Evolutionary conservation across 331 rosid species (phyloP).

Genomic region (Erythrophleum ivorense): DNA sequence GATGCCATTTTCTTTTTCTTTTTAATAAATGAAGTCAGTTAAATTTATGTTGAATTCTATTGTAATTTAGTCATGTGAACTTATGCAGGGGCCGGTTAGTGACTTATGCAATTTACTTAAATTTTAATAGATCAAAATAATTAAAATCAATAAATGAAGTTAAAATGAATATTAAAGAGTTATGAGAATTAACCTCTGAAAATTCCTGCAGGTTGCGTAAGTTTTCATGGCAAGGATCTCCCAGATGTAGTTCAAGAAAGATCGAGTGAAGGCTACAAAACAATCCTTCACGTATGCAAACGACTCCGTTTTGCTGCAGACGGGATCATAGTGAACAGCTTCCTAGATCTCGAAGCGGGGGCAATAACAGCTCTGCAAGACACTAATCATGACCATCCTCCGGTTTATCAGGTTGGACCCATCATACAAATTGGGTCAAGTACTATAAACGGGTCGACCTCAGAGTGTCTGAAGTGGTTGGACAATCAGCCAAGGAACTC

Average conservation of each 20-base stretch:
- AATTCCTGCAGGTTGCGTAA: not conserved
- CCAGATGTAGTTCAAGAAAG: slow-evolving; percentile 30
- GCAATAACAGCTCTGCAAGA: slow-evolving; percentile 32
- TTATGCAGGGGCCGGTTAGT: too few relatives aligned
- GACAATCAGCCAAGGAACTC: slow-evolving; percentile 3
- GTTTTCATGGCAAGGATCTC: slow-evolving; percentile 45
- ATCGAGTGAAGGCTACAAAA: not conserved
- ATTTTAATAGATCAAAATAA: too few relatives aligned
- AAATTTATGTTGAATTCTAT: too few relatives aligned
- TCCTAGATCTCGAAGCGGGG: slow-evolving; percentile 37
- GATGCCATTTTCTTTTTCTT: not conserved
- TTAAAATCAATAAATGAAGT: too few relatives aligned
- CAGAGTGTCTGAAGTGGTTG: slow-evolving; percentile 25
- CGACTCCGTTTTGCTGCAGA: not conserved
- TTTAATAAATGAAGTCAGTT: too few relatives aligned
- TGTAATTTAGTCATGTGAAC: too few relatives aligned
- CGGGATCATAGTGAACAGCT: slow-evolving; percentile 39
- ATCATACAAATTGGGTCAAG: not conserved
- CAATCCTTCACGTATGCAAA: not conserved
- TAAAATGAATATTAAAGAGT: too few relatives aligned
- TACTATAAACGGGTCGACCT: not conserved
- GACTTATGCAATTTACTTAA: too few relatives aligned
- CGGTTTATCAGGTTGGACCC: not conserved
- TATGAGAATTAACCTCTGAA: too few relatives aligned
- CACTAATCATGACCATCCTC: slow-evolving; percentile 22